These are phyloP conservation scores for Persicaria tinctoria DNA, from an alignment of 148 eudicot genomes.

Conservation along the genomic window DNA sequence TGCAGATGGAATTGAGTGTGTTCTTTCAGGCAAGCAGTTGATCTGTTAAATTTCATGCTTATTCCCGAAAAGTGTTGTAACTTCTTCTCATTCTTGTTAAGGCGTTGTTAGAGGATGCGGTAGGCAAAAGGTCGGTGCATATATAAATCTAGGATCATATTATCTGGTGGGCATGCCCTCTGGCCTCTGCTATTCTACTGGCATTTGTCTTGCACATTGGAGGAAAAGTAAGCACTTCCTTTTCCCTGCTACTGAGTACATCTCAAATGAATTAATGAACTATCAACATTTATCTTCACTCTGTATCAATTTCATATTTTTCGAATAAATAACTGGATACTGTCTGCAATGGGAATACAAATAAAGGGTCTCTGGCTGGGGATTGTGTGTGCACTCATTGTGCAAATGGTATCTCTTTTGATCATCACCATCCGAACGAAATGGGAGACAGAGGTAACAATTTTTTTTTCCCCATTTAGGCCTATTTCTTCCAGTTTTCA, in stretches of 20 bases:
- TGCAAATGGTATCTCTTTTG: slow-evolving; percentile 58
- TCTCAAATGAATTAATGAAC: background rate
- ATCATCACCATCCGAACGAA: slow-evolving; percentile 40
- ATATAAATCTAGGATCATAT: slow-evolving; percentile 72
- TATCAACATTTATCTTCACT: background rate
- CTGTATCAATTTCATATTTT: background rate
- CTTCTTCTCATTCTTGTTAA: slow-evolving; percentile 13
- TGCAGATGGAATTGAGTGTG: slow-evolving; percentile 29
- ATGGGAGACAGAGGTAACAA: slow-evolving; percentile 58
- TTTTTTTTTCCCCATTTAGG: background rate
- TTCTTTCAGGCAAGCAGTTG: slow-evolving; percentile 25
- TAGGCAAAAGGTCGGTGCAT: slow-evolving; percentile 73
- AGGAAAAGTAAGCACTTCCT: slow-evolving; percentile 42
- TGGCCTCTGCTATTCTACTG: slow-evolving; percentile 50
- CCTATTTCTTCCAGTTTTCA: background rate
- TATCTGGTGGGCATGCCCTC: slow-evolving; percentile 86
- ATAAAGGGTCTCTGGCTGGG: slow-evolving; percentile 75
- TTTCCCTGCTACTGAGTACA: background rate
- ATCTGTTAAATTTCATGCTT: background rate
- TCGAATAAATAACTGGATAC: background rate
- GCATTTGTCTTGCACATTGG: slow-evolving; percentile 66
- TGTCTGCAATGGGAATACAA: background rate
- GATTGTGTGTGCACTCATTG: slow-evolving; percentile 54
- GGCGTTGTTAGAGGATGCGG: slow-evolving; percentile 85
- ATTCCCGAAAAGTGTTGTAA: background rate